phyloP scores from a whole-genome alignment of 495 filamentous ascomycete genomes.

The Trichocladium uniseriatum region DNA sequence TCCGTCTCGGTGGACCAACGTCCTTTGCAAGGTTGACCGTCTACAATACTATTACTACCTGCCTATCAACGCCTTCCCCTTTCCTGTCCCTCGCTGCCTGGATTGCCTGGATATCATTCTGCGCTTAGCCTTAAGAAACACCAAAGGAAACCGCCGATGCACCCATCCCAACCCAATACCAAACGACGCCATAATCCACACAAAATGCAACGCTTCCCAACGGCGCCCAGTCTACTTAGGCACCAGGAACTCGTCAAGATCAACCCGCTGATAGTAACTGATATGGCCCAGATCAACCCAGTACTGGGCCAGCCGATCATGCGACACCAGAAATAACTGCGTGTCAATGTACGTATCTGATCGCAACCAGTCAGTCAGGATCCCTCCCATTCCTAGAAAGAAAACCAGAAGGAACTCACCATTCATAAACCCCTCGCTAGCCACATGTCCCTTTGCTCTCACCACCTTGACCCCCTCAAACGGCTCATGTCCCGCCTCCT shows the following conservation, averaged over 20 bases:
- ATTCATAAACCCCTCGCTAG: conserved; percentile 54
- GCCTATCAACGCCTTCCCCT: no score
- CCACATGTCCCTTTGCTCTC: conserved; percentile 65
- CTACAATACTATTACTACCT: no score
- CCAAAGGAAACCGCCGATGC: no score
- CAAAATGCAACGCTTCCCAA: not conserved
- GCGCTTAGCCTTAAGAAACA: no score
- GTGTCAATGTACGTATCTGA: conserved; percentile 63
- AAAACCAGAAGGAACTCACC: conserved; percentile 42
- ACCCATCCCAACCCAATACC: no score
- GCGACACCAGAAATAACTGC: conserved; percentile 71
- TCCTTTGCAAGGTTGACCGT: no score
- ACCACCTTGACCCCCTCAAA: conserved; percentile 74
- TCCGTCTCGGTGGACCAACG: no score
- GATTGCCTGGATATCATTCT: no score
- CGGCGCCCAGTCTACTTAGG: not conserved
- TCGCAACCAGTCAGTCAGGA: not conserved
- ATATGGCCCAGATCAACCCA: conserved; percentile 76
- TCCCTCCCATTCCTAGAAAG: not conserved
- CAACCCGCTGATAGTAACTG: conserved; percentile 67
- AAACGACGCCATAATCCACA: not conserved
- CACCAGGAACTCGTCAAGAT: conserved; percentile 53
- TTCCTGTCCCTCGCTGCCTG: no score
- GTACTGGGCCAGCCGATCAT: conserved; percentile 68
- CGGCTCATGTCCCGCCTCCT: conserved; percentile 45